phyloP scores from a whole-genome alignment of 2,329 filamentous ascomycete genomes.

The Apiospora arundinis region DNA sequence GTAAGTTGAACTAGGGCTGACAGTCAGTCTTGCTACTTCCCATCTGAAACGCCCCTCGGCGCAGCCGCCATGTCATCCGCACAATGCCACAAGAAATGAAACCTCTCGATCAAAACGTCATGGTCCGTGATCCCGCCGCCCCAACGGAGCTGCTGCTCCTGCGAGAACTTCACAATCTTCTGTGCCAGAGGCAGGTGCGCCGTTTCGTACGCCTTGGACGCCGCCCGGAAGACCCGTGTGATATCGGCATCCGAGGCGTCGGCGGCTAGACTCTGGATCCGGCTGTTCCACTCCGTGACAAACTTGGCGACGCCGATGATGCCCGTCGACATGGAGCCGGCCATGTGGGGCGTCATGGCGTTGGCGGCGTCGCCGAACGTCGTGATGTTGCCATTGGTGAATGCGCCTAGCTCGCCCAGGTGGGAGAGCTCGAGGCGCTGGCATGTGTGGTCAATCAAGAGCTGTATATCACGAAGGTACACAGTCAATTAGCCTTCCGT shows the following conservation, averaged over 20 bases:
- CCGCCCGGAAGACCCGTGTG: neutral
- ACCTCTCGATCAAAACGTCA: neutral
- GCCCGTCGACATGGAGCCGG: slow-evolving; percentile 18
- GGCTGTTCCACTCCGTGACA: slow-evolving; percentile 4
- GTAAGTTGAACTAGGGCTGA: too few species aligned
- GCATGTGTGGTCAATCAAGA: too few species aligned
- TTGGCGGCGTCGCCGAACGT: slow-evolving; percentile 20
- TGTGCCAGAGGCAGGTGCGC: neutral
- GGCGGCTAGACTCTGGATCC: neutral
- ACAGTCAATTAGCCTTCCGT: too few species aligned
- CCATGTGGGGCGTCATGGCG: slow-evolving; percentile 19
- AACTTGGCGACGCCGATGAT: slow-evolving; percentile 21
- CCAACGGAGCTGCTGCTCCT: neutral
- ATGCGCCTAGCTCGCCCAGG: too few species aligned
- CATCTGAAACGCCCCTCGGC: too few species aligned
- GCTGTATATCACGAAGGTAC: too few species aligned
- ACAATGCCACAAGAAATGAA: neutral
- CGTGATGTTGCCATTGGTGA: neutral
- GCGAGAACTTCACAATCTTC: neutral
- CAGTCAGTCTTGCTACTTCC: too few species aligned
- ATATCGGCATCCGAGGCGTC: neutral
- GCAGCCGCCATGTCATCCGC: too few species aligned
- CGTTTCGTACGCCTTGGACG: neutral
- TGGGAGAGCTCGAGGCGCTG: too few species aligned
- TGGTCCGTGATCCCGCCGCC: neutral